A percentile compares a stretch with the other conserved stretches of the same genome.
These are phyloP conservation scores for Ustilago shanxiensis DNA, from an alignment of 1,284 basidiomycete species.

Conservation along the genomic window DNA sequence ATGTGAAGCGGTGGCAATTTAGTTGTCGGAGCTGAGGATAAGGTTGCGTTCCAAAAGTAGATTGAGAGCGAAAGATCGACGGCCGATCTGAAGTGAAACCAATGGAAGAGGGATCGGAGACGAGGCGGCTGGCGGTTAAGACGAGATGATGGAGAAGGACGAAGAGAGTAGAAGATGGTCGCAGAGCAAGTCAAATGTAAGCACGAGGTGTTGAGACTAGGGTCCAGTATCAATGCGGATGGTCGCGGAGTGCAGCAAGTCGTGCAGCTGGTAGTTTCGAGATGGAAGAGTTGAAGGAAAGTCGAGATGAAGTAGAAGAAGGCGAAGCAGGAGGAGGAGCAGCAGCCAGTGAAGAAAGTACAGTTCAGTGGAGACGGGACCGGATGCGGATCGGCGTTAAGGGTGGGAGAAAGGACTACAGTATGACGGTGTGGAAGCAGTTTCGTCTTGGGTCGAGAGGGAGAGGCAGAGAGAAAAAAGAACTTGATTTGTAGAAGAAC, in stretches of 20 bases:
- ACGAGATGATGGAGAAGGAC: conserved; percentile 3
- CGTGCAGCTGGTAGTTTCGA: neutral
- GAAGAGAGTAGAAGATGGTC: neutral
- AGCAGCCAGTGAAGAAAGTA: neutral
- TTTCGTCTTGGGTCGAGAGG: conserved; percentile 1
- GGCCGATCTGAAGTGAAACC: conserved; percentile 9
- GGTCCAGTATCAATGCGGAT: conserved; percentile 34
- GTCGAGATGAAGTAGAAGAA: neutral
- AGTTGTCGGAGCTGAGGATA: conserved; percentile 33
- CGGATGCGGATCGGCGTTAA: conserved; percentile 33
- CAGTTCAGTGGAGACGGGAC: conserved; percentile 15
- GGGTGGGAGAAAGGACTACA: neutral
- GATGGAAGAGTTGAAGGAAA: neutral
- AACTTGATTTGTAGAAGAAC: conserved; percentile 15
- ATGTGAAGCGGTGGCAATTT: conserved; percentile 14
- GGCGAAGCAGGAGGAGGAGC: neutral
- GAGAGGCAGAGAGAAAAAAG: conserved; percentile 3
- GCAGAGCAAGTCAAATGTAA: neutral
- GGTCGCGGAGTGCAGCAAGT: conserved; percentile 1
- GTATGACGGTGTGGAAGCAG: conserved; percentile 15
- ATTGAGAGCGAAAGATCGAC: conserved; percentile 16
- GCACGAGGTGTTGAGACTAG: conserved; percentile 5
- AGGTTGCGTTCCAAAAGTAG: conserved; percentile 21
- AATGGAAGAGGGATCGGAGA: neutral
- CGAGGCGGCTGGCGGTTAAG: neutral